Evolutionary conservation across 345 rosid genomes (phyloP).

Genomic region (Aquilaria yunnanensis): DNA sequence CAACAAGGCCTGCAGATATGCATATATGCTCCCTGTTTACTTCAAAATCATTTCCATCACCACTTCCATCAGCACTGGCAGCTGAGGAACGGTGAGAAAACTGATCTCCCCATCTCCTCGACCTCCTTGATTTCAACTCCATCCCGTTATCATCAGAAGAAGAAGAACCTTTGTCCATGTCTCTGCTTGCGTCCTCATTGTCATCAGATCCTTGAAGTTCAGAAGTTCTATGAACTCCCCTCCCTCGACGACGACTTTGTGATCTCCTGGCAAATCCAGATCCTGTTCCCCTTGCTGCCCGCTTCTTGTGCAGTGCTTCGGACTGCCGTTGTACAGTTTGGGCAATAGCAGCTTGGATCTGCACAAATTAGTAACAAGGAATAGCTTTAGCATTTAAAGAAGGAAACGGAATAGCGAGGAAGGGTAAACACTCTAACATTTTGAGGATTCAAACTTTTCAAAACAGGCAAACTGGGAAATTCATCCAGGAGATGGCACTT

Average conservation of each 20-base stretch:
- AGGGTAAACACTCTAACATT: no score
- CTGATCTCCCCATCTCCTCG: constrained; percentile 29
- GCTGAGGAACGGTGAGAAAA: constrained; percentile 26
- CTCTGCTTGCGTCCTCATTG: constrained; percentile 34
- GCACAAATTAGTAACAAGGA: constrained; percentile 9
- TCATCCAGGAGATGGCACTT: no score
- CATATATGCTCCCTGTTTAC: constrained; percentile 31
- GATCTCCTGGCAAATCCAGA: constrained; percentile 31
- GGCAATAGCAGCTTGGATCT: constrained; percentile 53
- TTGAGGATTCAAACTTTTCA: background rate
- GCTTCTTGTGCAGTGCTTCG: constrained; percentile 37
- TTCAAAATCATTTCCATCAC: constrained; percentile 38
- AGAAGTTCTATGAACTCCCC: constrained; percentile 24
- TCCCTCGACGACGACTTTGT: constrained; percentile 24
- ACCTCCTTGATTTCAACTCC: constrained; percentile 36
- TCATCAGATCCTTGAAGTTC: constrained; percentile 41
- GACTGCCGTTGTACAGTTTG: constrained; percentile 39
- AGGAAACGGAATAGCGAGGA: no score
- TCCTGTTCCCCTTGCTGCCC: constrained; percentile 20
- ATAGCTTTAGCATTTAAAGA: constrained; percentile 1
- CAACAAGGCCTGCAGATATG: constrained; percentile 26
- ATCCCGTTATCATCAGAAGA: constrained; percentile 32
- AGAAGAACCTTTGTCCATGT: constrained; percentile 33
- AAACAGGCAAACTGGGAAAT: background rate
- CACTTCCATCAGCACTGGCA: constrained; percentile 29